Evolutionary conservation across 495 filamentous ascomycete genomes (phyloP), one percentile per base, ranked within the genome.

Genomic region (Astrocystis sublimbata): DNA sequence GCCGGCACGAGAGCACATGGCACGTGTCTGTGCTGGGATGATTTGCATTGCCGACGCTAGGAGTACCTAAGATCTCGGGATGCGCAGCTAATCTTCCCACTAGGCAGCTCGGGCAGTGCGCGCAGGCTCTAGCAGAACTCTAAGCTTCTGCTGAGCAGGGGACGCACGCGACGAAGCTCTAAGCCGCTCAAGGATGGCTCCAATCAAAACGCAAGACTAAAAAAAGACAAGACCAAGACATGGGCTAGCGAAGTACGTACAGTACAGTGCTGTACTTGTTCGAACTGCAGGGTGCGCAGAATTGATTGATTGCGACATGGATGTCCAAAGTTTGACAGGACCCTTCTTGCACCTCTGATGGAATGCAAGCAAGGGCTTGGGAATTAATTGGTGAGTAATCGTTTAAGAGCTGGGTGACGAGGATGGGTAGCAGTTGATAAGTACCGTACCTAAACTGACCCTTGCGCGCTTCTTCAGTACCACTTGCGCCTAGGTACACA

Each of bases 21-120:
- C 58, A 60, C 58, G 58, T 60, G 58, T 26, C 38, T 23, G 28
- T 49, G 17, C 58, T 45, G 19, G 58, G 58, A 61, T 61, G 58
- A 60, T 53, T 36, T 53, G 58, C 58, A 53, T 61, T 61, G 7
- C 58, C 58, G 58, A 53, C 47, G 58, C 58, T 61, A 49, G 24
- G 30, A n/a, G n/a, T n/a, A n/a, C n/a, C 46, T 49, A 61, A 61
- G 58, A 61, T 61, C 58, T 61, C 58, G 45, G 28, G 46, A 50
- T 51, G 33, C 47, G 24, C 58, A 49, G 58, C 58, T 61, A 60
- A 52, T 51, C 35, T 53, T 53, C 43, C 58, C 13, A 38, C 45
- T 31, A 42, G n/a, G 21, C 13, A 36, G 6, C 6, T 6, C 6
- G 33, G 13, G 33, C 6, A 36, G 13, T n/a, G n/a, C n/a, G n/a